Evolutionary conservation across 306 rosid genomes (phyloP), one percentile per base, ranked within the genome.

Genomic region (Astragalus glycyphyllos): DNA sequence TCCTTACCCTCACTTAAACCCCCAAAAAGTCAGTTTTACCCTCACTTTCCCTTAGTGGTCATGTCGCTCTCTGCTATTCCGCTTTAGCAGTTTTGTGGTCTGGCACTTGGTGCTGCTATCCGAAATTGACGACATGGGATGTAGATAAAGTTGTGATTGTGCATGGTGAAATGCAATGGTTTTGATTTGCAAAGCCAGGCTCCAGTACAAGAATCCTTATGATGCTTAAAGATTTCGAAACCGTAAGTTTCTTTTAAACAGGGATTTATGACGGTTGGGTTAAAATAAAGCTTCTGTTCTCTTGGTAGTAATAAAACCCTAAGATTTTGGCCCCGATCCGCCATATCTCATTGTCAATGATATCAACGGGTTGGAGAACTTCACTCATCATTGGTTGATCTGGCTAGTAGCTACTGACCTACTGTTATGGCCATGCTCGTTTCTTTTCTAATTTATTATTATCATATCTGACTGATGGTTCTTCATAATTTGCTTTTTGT

Each of bases 371-470:
- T 66, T 48, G 57, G 32, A 48, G 48, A 58, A 42, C 37, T 11
- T 63, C 4, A 46, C 47, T 62, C 61, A 49, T 55, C 32, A 47
- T 29, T 46, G 8, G 16, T 55, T 49, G 48, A 63, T 68, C 31
- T 17, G 45, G 11, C 31, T 26, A 35, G 46, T 16, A 29, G 41
- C 57, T 48, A 17, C 40, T 65, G 32, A n/a, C n/a, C n/a, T n/a
- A n/a, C n/a, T 63, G 14, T 65, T 71, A 53, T 23, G 48, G 17
- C n/a, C 29, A 2, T 68, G 62, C 62, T n/a, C 69, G 68, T 38
- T 56, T 48, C 29, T 49, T 65, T 23, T 56, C 42, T 57, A 20
- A 60, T 10, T 60, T 17, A 26, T 26, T 37, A 8, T 12, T 46
- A 56, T n/a, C 16, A 37, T 9, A 26, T 20, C 11, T 16, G 11